Evolutionary conservation across 441 rosid species (phyloP).

Genomic region (Euphorbia schlechtendalii): DNA sequence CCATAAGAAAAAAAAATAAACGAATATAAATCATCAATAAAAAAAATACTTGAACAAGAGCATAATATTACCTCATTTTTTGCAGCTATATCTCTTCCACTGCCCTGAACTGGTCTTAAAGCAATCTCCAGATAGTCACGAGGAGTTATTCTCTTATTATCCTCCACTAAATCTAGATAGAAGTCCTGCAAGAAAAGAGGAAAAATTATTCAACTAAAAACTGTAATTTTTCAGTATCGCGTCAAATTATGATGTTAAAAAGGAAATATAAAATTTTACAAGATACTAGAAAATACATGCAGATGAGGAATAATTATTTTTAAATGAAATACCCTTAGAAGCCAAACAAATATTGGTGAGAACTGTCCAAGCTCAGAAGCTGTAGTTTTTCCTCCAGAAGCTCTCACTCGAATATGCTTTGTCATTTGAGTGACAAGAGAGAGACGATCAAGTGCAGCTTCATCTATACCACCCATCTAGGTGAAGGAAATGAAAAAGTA

Average conservation of each 20-base stretch:
- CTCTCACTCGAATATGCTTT: constrained; percentile 90
- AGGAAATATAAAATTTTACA: background rate
- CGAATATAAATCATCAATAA: background rate
- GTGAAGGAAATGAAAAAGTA: constrained; percentile 9
- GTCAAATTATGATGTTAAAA: no score
- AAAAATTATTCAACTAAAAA: constrained; percentile 3
- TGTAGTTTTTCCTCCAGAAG: constrained; percentile 67
- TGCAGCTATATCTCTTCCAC: constrained; percentile 72
- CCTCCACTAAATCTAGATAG: constrained; percentile 82
- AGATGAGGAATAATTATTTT: no score
- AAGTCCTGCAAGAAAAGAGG: constrained; percentile 55
- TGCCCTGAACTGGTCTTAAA: constrained; percentile 75
- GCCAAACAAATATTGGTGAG: constrained; percentile 99
- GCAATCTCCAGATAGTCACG: constrained; percentile 97
- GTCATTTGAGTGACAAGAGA: constrained; percentile 98
- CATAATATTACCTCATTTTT: constrained; percentile 74
- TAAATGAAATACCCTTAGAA: constrained; percentile 63
- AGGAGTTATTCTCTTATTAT: constrained; percentile 75
- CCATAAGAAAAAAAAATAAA: background rate
- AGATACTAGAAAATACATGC: background rate
- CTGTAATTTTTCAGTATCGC: background rate
- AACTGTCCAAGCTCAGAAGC: constrained; percentile 89
- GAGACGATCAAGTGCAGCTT: constrained; percentile 94
- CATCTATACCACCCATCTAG: constrained; percentile 99
- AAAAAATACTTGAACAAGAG: constrained; percentile 5